A percentile compares a stretch with the other conserved stretches of the same genome.
Conservation (phyloP, 163 green algal genomes). For the Scenedesmus sp. region DNA sequence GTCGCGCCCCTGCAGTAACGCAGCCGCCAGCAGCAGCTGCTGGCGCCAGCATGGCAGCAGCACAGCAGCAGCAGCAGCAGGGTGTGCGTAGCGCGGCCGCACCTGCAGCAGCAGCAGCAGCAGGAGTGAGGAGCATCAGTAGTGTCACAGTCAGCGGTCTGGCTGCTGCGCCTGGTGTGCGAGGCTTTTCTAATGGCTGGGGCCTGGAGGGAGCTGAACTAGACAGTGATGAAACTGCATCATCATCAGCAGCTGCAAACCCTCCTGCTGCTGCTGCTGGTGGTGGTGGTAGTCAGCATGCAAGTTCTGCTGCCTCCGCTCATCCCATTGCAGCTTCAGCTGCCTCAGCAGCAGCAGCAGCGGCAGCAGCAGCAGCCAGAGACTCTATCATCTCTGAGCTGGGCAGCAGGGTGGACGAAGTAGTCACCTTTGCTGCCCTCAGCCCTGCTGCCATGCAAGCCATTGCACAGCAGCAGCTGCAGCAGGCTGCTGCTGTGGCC, state of each 20-base stretch:
- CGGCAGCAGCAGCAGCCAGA: neutral
- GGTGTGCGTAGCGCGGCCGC: neutral
- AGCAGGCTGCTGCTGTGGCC: conserved; percentile 5
- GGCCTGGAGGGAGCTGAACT: neutral
- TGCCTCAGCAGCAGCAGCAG: neutral
- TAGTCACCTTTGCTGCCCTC: conserved; percentile 17
- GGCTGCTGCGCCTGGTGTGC: neutral
- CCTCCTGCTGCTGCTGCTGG: neutral
- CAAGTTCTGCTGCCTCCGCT: conserved; percentile 3
- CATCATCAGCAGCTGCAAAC: neutral
- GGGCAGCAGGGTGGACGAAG: neutral
- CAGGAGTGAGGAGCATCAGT: neutral
- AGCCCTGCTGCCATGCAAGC: neutral
- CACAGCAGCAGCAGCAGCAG: neutral
- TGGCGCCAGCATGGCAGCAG: neutral
- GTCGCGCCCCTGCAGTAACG: neutral
- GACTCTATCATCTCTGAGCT: neutral
- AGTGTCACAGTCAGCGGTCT: neutral
- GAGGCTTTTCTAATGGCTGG: neutral
- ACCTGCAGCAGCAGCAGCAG: neutral
- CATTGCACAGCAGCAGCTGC: conserved; percentile 14
- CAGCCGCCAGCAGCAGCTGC: conserved; percentile 34
- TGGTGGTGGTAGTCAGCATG: neutral
- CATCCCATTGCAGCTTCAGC: neutral
- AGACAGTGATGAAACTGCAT: conserved; percentile 3